These are phyloP conservation scores for Tetrapyrgos nigripes DNA, from an alignment of 1,284 basidiomycete genomes.

Conservation along the genomic window DNA sequence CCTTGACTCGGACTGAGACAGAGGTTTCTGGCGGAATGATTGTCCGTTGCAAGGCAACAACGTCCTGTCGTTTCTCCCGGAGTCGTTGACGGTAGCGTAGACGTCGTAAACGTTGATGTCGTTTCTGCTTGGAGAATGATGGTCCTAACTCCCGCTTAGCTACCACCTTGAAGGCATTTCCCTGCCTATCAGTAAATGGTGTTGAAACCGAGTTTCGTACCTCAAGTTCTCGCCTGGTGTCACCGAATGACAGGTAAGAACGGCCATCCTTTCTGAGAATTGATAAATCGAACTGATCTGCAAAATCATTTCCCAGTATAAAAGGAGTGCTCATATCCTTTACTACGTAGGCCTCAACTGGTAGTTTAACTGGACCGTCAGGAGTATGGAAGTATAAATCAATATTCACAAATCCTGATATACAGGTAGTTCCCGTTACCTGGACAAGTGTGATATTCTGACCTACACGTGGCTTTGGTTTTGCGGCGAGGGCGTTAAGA, in stretches of 20 bases:
- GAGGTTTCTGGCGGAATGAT: slow-evolving; percentile 20
- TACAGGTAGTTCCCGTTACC: slow-evolving; percentile 29
- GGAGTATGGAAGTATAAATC: slow-evolving; percentile 30
- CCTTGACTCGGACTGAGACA: background rate
- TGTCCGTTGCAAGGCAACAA: slow-evolving; percentile 5
- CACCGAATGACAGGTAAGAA: slow-evolving; percentile 27
- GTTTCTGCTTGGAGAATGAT: too few relatives aligned
- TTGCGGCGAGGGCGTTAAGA: slow-evolving; percentile 10
- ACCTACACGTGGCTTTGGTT: slow-evolving; percentile 21
- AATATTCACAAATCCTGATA: slow-evolving; percentile 30
- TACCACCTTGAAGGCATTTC: slow-evolving; percentile 20
- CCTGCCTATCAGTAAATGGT: slow-evolving; percentile 5
- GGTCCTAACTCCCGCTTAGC: too few relatives aligned
- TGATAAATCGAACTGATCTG: slow-evolving; percentile 35
- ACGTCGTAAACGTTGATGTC: too few relatives aligned
- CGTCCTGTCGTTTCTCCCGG: slow-evolving; percentile 7
- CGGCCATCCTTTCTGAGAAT: slow-evolving; percentile 22
- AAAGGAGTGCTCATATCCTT: slow-evolving; percentile 27
- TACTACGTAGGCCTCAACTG: slow-evolving; percentile 36
- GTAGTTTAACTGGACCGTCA: slow-evolving; percentile 29
- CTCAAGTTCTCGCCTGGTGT: slow-evolving; percentile 18
- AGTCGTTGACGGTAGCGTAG: too few relatives aligned
- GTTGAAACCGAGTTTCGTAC: slow-evolving; percentile 13
- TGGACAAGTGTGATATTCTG: slow-evolving; percentile 30
- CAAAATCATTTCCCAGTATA: slow-evolving; percentile 38